These are phyloP conservation scores for Teratosphaeria pseudoeucalypti DNA, from an alignment of 2,329 filamentous ascomycete genomes.

Conservation along the genomic window DNA sequence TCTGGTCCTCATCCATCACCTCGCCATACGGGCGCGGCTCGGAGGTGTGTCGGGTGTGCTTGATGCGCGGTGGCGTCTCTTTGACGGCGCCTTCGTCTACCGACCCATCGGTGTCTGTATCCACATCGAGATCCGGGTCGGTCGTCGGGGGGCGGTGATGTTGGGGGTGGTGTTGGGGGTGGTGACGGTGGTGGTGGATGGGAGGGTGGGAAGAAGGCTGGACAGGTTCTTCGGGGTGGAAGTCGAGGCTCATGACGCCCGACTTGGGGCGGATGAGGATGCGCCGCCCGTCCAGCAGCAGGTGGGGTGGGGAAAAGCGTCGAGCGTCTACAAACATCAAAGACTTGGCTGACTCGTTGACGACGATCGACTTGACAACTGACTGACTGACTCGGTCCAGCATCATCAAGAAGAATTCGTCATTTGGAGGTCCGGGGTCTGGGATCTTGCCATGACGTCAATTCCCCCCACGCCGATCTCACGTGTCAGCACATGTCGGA, in stretches of 20 bases:
- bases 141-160: background rate
- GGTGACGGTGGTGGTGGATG: too few relatives aligned
- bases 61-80: conserved; percentile 22
- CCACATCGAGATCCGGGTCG: conserved; percentile 6
- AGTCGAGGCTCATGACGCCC: conserved; percentile 2
- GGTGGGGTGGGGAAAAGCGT: background rate
- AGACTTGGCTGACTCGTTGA: background rate
- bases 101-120: conserved; percentile 16
- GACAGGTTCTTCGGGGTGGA: background rate
- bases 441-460: background rate
- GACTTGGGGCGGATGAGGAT: conserved; percentile 3
- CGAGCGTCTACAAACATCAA: background rate
- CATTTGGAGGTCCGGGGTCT: background rate
- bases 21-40: conserved; percentile 25
- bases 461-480: background rate
- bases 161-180: background rate
- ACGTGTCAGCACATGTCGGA: background rate
- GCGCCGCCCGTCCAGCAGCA: background rate
- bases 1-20: conserved; percentile 25
- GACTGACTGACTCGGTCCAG: background rate
- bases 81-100: conserved; percentile 24
- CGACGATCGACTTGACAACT: background rate
- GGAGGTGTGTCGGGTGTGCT: conserved; percentile 16
- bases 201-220: background rate
- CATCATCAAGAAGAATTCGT: too few relatives aligned